phyloP scores from a whole-genome alignment of 2,329 filamentous ascomycete species.

The Purpureocillium lavendulum region DNA sequence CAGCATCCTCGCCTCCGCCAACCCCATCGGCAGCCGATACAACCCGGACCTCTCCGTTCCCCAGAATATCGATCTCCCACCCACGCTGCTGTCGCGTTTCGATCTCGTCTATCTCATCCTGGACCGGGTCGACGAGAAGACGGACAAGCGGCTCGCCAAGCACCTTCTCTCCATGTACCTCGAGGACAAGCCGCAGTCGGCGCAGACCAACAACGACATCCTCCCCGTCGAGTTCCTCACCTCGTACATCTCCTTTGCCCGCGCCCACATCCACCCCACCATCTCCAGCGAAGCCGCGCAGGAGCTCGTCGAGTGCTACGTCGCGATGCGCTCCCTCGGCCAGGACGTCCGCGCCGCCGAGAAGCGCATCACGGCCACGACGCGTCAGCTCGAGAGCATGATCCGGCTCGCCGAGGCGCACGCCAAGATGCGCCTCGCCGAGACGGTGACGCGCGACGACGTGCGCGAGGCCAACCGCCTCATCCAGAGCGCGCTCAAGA shows the following conservation, averaged over 20 bases:
- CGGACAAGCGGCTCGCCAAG: slow-evolving; percentile 79
- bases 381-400: slow-evolving; percentile 95
- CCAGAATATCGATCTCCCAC: slow-evolving; percentile 95
- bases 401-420: slow-evolving; percentile 94
- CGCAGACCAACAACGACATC: slow-evolving; percentile 64
- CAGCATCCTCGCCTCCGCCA: slow-evolving; percentile 91
- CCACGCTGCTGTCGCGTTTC: slow-evolving; percentile 90
- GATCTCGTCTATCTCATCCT: slow-evolving; percentile 95
- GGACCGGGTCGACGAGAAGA: slow-evolving; percentile 85
- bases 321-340: slow-evolving; percentile 90
- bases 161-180: slow-evolving; percentile 95
- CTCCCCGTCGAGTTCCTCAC: slow-evolving; percentile 93
- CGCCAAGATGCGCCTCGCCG: slow-evolving; percentile 88
- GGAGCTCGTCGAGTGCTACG: slow-evolving; percentile 79
- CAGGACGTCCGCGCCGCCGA: slow-evolving; percentile 80
- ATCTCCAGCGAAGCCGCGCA: slow-evolving; percentile 74
- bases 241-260: slow-evolving; percentile 93
- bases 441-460: slow-evolving; percentile 68
- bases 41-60: slow-evolving; percentile 93
- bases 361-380: slow-evolving; percentile 95
- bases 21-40: slow-evolving; percentile 96
- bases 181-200: slow-evolving; percentile 87
- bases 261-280: slow-evolving; percentile 72
- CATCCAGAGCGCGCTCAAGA: slow-evolving; percentile 91
- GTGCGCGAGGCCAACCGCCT: slow-evolving; percentile 86